phyloP scores from a whole-genome alignment of 148 eudicot genomes.

The Chenopodium quinoa region DNA sequence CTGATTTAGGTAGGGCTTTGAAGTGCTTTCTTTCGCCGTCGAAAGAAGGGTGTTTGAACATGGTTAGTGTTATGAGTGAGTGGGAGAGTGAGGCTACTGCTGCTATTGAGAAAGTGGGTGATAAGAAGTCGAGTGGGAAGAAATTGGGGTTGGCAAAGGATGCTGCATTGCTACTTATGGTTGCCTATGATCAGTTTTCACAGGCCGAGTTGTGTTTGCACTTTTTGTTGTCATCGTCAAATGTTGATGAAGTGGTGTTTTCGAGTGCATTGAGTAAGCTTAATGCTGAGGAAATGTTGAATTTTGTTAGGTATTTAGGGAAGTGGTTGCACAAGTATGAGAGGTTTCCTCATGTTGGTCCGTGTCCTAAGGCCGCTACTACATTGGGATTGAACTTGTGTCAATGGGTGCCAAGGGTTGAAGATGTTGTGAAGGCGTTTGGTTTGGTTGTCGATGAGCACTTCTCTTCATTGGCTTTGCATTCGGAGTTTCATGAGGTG shows the following conservation, averaged over 20 bases:
- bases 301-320: constrained; percentile 63
- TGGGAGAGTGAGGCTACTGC: constrained; percentile 69
- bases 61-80: constrained; percentile 55
- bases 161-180: constrained; percentile 66
- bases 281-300: constrained; percentile 53
- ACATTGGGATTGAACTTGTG: constrained; percentile 48
- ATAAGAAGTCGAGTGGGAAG: constrained; percentile 31
- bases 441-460: constrained; percentile 80
- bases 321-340: constrained; percentile 87
- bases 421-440: constrained; percentile 49
- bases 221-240: constrained; percentile 47
- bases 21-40: constrained; percentile 57
- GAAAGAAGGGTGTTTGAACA: constrained; percentile 36
- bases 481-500: constrained; percentile 66
- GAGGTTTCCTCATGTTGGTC: constrained; percentile 64
- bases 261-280: constrained; percentile 63
- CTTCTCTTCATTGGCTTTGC: constrained; percentile 77
- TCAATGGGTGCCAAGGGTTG: constrained; percentile 65
- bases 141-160: constrained; percentile 51
- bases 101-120: constrained; percentile 45
- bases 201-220: constrained; percentile 69
- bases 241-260: constrained; percentile 74
- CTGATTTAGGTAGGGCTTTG: constrained; percentile 50
- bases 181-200: constrained; percentile 69
- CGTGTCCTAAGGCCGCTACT: constrained; percentile 44